phyloP scores from a whole-genome alignment of 163 green algal genomes.

The Scenedesmus sp. region DNA sequence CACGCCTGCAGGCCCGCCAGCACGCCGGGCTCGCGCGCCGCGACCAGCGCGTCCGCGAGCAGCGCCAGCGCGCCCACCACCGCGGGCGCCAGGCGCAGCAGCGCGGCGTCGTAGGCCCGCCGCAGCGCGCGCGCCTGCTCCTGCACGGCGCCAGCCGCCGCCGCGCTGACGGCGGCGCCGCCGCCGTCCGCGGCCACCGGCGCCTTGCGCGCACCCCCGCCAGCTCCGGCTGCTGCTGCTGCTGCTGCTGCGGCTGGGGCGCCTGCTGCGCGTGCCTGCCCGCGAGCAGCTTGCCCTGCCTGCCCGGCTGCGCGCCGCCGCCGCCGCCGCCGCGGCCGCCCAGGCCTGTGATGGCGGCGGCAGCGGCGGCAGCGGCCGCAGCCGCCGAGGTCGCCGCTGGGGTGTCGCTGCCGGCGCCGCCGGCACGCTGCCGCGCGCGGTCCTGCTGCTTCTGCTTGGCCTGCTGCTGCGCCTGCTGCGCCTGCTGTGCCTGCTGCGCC shows the following conservation, averaged over 20 bases:
- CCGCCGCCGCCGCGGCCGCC: background rate
- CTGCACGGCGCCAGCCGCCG: background rate
- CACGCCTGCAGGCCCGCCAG: constrained; percentile 29
- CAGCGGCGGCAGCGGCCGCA: constrained; percentile 44
- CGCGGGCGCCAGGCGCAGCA: constrained; percentile 29
- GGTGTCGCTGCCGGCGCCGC: too few relatives aligned
- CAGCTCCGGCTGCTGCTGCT: constrained; percentile 29
- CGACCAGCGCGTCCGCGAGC: constrained; percentile 3
- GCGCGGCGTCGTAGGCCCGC: constrained; percentile 26
- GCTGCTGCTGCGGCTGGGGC: constrained; percentile 7
- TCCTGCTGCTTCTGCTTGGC: background rate
- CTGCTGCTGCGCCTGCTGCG: constrained; percentile 3
- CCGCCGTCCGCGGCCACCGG: background rate
- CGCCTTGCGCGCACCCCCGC: constrained; percentile 1
- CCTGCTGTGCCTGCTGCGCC: background rate
- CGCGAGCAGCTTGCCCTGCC: background rate
- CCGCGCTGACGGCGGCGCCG: background rate
- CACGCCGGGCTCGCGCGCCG: background rate
- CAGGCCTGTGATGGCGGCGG: constrained; percentile 6
- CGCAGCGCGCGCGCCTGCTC: background rate
- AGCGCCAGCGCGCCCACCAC: constrained; percentile 37
- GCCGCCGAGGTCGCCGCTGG: background rate
- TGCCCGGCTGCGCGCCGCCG: background rate
- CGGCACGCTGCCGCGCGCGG: too few relatives aligned
- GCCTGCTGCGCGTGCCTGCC: background rate